Evolutionary conservation across 257 asterid genomes (phyloP).

Genomic region (Salvia hispanica): DNA sequence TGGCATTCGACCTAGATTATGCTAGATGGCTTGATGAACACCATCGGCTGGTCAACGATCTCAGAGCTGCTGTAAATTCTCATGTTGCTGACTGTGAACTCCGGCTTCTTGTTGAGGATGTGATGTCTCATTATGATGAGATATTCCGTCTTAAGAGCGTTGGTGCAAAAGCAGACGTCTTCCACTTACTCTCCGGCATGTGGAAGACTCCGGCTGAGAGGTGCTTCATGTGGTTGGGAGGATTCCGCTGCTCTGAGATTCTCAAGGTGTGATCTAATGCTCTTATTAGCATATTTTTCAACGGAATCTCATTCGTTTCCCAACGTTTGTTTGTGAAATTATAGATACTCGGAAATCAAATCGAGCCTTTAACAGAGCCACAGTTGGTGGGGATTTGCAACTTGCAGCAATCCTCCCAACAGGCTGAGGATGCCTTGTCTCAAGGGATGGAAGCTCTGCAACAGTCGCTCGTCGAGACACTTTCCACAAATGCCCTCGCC

Average conservation of each 20-base stretch:
- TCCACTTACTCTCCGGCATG: constrained; percentile 94
- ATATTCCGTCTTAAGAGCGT: constrained; percentile 63
- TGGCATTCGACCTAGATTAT: constrained; percentile 82
- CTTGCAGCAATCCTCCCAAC: constrained; percentile 84
- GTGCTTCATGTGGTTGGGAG: constrained; percentile 99
- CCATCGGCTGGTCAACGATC: constrained; percentile 57
- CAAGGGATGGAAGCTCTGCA: constrained; percentile 98
- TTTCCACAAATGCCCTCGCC: constrained; percentile 57
- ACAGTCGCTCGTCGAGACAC: constrained; percentile 72
- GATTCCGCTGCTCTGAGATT: constrained; percentile 85
- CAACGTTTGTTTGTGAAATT: not conserved
- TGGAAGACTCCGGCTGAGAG: constrained; percentile 94
- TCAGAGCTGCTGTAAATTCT: constrained; percentile 71
- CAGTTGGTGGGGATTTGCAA: constrained; percentile 76
- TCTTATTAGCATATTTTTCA: not conserved
- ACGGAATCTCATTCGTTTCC: not conserved
- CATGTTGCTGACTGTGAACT: constrained; percentile 61
- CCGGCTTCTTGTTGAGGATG: constrained; percentile 67
- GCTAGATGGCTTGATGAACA: constrained; percentile 89
- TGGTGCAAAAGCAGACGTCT: constrained; percentile 73
- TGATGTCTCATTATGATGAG: constrained; percentile 82
- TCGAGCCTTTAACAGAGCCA: constrained; percentile 79
- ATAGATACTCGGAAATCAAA: constrained; percentile 78
- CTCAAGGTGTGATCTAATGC: constrained; percentile 69
- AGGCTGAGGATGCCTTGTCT: constrained; percentile 93